Evolutionary conservation across 352 stramenopile genomes (phyloP).

Genomic region (Globisporangium iwayamae): DNA sequence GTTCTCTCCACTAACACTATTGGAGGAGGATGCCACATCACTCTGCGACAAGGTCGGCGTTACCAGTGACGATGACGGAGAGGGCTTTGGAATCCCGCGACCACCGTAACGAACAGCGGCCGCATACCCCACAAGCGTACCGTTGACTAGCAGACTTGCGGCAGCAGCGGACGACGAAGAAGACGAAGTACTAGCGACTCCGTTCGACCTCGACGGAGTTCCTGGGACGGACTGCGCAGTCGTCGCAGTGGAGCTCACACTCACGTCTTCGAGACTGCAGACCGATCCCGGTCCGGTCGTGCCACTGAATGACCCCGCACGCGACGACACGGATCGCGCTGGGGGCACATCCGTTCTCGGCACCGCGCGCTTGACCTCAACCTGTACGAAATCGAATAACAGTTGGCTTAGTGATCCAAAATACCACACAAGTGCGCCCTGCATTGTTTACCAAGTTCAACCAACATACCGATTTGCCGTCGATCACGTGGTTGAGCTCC

Average conservation of each 20-base stretch:
- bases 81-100: constrained; percentile 34
- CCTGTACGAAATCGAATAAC: not conserved
- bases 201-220: constrained; percentile 50
- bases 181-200: constrained; percentile 24
- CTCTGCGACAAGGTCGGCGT: constrained; percentile 11
- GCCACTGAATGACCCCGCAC: constrained; percentile 76
- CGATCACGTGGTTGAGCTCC: constrained; percentile 88
- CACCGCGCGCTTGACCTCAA: constrained; percentile 86
- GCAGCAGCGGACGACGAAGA: constrained; percentile 15
- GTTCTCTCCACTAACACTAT: constrained; percentile 33
- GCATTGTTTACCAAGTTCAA: not conserved
- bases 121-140: constrained; percentile 68
- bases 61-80: constrained; percentile 13
- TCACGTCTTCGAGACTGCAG: constrained; percentile 66
- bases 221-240: constrained; percentile 54
- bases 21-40: constrained; percentile 22
- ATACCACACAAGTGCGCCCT: not conserved
- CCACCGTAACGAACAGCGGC: constrained; percentile 74
- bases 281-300: constrained; percentile 67
- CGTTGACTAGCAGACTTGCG: constrained; percentile 39
- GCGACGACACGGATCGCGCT: constrained; percentile 65
- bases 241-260: constrained; percentile 37
- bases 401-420: no score
- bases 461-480: constrained; percentile 79
- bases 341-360: constrained; percentile 80